Evolutionary conservation across 2,329 filamentous ascomycete species (phyloP).

Genomic region (Aspergillus neoniger): DNA sequence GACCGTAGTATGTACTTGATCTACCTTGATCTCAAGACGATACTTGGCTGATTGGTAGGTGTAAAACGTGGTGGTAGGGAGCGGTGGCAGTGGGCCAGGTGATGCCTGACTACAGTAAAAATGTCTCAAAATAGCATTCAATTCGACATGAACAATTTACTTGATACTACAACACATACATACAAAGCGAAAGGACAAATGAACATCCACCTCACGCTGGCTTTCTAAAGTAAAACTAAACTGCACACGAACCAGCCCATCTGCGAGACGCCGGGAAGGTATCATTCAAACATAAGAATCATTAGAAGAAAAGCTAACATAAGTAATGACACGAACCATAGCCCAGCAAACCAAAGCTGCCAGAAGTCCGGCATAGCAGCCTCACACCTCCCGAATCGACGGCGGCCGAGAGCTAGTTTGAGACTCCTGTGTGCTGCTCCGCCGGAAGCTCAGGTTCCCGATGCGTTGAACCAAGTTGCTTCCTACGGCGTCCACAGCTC

Average conservation of each 20-base stretch:
- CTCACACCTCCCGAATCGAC: slow-evolving; percentile 41
- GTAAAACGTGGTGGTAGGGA: too few species aligned
- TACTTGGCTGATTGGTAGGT: too few species aligned
- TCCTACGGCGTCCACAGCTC: slow-evolving; percentile 89
- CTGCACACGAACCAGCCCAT: slow-evolving; percentile 4
- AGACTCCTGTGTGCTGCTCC: slow-evolving; percentile 36
- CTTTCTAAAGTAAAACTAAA: not conserved
- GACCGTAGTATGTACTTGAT: too few species aligned
- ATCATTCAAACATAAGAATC: slow-evolving; percentile 21
- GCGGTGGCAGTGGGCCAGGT: too few species aligned
- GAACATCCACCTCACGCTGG: slow-evolving; percentile 1
- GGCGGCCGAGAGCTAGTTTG: slow-evolving; percentile 31
- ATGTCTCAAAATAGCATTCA: too few species aligned
- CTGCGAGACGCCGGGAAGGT: slow-evolving; percentile 21
- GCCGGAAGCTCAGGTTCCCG: slow-evolving; percentile 70
- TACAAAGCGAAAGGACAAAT: not conserved
- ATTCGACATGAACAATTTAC: not conserved
- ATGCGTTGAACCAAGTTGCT: slow-evolving; percentile 86
- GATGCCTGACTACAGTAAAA: too few species aligned
- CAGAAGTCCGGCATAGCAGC: not conserved
- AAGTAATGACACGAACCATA: slow-evolving; percentile 6
- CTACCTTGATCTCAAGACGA: too few species aligned
- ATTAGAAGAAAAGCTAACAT: slow-evolving; percentile 16
- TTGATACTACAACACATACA: not conserved
- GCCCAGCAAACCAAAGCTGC: not conserved